Evolutionary conservation across 1,284 basidiomycete species (phyloP), one percentile per base, ranked within the genome.

Genomic region (Ceratobasidium sp.): DNA sequence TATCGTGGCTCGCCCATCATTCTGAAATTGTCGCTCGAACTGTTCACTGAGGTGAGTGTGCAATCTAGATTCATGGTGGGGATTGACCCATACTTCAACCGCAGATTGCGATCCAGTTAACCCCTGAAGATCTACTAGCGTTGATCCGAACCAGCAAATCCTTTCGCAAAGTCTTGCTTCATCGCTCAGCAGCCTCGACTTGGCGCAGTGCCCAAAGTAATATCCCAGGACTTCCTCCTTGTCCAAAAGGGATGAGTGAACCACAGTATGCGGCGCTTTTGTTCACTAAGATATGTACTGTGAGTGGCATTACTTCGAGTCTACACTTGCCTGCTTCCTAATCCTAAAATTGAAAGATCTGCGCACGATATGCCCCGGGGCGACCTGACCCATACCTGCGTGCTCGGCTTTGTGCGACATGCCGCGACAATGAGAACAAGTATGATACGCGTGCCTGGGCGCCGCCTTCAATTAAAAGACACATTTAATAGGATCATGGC

Each of bases 211-310:
- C 57, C 3, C 22, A 34, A 17, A 35, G 20, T 12, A 49, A 35
- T 15, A 15, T 35, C 34, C 20, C 0, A 2, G 40, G 43, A 22
- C 62, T 75, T 0, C 74, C 75, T 1, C 57, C 70, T 15, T 74
- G 73, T 54, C 75, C 74, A 20, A 2, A 42, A 25, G 69, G 64
- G 38, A 54, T 76, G 45, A 65, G 56, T 40, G 72, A 73, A 60
- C 73, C 73, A 17, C 47, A 71, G 10, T 76, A 74, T 35, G 72
- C 74, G 1, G 62, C 72, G 12, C 52, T 77, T 7, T 27, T 77
- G 4, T 77, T 76, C 22, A 58, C 40, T 25, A 58, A 15, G 10
- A 27, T 29, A 17, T 58, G 56, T 29, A 58, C 56, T 12, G 56
- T 58, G 27, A 52, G 50, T 52, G 25, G 8, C 22, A 17, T 4